Evolutionary conservation across 768 basidiomycete species (phyloP).

Genomic region (Rhodotorula babjevae): DNA sequence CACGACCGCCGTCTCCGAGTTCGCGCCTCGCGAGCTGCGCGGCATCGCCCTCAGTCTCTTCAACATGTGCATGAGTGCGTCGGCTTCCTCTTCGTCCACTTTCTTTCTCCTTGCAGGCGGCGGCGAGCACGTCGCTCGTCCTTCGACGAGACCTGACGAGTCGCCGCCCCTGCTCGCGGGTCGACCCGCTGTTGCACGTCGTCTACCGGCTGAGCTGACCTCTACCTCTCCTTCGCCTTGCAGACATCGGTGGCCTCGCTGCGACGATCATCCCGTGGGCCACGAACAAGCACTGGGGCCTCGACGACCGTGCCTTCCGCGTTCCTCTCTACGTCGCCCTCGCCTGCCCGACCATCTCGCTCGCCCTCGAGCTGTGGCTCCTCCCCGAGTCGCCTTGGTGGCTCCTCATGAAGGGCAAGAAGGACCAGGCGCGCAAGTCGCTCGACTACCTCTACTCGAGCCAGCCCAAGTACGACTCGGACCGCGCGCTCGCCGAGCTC

Average conservation of each 20-base stretch:
- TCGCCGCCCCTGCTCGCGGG: too few species aligned
- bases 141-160: too few species aligned
- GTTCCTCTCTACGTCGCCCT: constrained; percentile 36
- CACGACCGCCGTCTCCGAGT: constrained; percentile 36
- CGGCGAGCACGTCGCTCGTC: too few species aligned
- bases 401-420: constrained; percentile 28
- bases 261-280: constrained; percentile 33
- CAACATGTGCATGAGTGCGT: constrained; percentile 13
- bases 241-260: constrained; percentile 24
- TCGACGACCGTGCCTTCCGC: constrained; percentile 11
- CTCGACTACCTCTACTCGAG: constrained; percentile 12
- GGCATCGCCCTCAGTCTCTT: constrained; percentile 30
- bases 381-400: constrained; percentile 39
- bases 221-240: not conserved
- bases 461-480: constrained; percentile 10
- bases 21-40: constrained; percentile 36
- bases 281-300: constrained; percentile 13
- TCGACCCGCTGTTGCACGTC: too few species aligned
- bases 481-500: constrained; percentile 5
- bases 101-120: too few species aligned
- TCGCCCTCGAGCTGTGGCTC: constrained; percentile 29
- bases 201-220: too few species aligned
- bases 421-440: constrained; percentile 13
- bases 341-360: constrained; percentile 27
- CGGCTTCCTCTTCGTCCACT: too few species aligned